Percentiles rank a stretch among this genome's conserved stretches.
Conservation (phyloP, 139 green algal species). For the Zygnema cylindricum region DNA sequence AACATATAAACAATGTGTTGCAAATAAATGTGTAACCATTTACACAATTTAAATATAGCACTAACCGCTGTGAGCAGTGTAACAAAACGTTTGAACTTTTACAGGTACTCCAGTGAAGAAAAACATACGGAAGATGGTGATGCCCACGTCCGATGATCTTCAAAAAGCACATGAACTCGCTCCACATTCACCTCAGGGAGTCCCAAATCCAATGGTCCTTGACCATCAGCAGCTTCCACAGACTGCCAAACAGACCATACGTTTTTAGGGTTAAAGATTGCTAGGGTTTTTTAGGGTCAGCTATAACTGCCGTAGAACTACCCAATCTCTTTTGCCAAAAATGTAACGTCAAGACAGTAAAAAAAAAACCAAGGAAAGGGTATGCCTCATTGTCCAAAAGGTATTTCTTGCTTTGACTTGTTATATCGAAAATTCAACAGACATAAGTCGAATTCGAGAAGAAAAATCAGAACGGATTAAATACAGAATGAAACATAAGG, state of each 20-base stretch:
- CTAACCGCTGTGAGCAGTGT: neutral
- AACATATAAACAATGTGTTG: neutral
- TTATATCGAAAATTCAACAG: too few species aligned
- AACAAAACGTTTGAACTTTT: neutral
- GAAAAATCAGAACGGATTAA: too few species aligned
- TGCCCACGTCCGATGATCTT: conserved; percentile 72
- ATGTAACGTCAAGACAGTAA: too few species aligned
- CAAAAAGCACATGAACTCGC: conserved; percentile 69
- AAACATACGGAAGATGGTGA: conserved; percentile 50
- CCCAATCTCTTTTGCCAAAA: too few species aligned
- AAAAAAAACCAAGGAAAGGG: too few species aligned
- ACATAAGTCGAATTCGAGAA: too few species aligned
- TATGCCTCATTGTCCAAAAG: too few species aligned
- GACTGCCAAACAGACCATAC: conserved; percentile 2
- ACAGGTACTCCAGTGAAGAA: neutral
- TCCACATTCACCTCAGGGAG: conserved; percentile 74
- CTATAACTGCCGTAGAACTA: too few species aligned
- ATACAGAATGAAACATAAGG: too few species aligned
- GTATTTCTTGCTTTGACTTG: too few species aligned
- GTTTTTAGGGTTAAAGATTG: too few species aligned
- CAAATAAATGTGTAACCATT: neutral
- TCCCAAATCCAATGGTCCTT: conserved; percentile 63
- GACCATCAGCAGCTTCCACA: conserved; percentile 51
- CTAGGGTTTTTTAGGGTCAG: too few species aligned
- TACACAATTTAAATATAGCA: neutral